These are phyloP conservation scores for Fusarium phyllophilum DNA, from an alignment of 2,329 filamentous ascomycete genomes.

Conservation along the genomic window DNA sequence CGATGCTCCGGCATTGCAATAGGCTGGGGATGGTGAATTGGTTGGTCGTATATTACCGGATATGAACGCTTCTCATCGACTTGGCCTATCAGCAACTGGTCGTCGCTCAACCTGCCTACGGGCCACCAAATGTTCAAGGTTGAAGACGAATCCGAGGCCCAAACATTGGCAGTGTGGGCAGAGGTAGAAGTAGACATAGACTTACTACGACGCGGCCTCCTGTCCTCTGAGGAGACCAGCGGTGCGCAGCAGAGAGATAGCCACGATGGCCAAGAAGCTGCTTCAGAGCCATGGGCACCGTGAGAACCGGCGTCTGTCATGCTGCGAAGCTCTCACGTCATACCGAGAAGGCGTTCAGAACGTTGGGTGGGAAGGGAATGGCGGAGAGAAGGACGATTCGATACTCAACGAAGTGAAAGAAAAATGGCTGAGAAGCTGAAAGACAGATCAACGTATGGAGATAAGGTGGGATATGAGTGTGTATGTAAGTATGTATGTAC, in stretches of 20 bases:
- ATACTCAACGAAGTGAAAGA: conserved; percentile 12
- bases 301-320: conserved; percentile 57
- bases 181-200: conserved; percentile 41
- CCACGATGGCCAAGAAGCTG: conserved; percentile 57
- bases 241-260: conserved; percentile 59
- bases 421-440: conserved; percentile 8
- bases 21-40: conserved; percentile 43
- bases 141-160: conserved; percentile 37
- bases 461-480: conserved; percentile 23
- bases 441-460: conserved; percentile 16
- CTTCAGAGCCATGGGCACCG: conserved; percentile 54
- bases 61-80: conserved; percentile 45
- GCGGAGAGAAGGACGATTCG: conserved; percentile 17
- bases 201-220: conserved; percentile 55
- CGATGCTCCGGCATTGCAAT: conserved; percentile 40
- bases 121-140: conserved; percentile 42
- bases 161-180: conserved; percentile 25
- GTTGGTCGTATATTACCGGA: conserved; percentile 45
- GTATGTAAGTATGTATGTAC: conserved; percentile 32
- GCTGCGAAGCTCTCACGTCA: conserved; percentile 43
- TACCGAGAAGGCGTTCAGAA: conserved; percentile 35
- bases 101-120: conserved; percentile 42
- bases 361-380: conserved; percentile 17
- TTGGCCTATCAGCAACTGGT: conserved; percentile 47
- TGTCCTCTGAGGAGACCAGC: conserved; percentile 51